Conservation (phyloP, 352 stramenopile species). For the Pythium insidiosum region DNA sequence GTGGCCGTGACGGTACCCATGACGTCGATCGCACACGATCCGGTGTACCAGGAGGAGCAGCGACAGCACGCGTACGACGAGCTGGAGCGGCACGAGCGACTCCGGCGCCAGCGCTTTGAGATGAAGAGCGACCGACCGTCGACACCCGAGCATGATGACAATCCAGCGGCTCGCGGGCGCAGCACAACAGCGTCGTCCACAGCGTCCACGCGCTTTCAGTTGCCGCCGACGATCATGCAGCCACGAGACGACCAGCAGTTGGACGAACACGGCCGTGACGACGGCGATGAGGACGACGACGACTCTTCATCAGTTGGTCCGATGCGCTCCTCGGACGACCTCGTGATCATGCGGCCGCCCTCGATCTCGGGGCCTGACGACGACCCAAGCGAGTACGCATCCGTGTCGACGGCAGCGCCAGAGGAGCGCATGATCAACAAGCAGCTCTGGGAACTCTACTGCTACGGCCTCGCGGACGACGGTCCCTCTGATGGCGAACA, state of each 20-base stretch:
- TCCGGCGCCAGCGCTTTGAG: conserved; percentile 6
- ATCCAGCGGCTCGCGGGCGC: no score
- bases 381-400: conserved; percentile 3
- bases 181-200: conserved; percentile 1
- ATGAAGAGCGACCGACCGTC: conserved; percentile 11
- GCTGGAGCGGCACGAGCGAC: conserved; percentile 2
- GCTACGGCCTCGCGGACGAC: conserved; percentile 42
- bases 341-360: conserved; percentile 9
- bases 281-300: neutral
- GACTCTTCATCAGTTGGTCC: neutral
- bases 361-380: conserved; percentile 1
- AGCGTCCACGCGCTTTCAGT: conserved; percentile 6
- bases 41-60: conserved; percentile 1
- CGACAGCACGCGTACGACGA: conserved; percentile 2
- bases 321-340: neutral
- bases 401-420: neutral
- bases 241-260: neutral
- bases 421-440: conserved; percentile 41
- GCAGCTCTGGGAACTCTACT: conserved; percentile 47
- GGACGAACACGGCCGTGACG: neutral
- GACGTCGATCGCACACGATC: no score
- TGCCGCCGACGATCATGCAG: conserved; percentile 1
- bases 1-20: conserved; percentile 1
- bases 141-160: no score
- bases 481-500: no score